phyloP scores from a whole-genome alignment of 2,329 filamentous ascomycete genomes.

The Diaporthe batatas region DNA sequence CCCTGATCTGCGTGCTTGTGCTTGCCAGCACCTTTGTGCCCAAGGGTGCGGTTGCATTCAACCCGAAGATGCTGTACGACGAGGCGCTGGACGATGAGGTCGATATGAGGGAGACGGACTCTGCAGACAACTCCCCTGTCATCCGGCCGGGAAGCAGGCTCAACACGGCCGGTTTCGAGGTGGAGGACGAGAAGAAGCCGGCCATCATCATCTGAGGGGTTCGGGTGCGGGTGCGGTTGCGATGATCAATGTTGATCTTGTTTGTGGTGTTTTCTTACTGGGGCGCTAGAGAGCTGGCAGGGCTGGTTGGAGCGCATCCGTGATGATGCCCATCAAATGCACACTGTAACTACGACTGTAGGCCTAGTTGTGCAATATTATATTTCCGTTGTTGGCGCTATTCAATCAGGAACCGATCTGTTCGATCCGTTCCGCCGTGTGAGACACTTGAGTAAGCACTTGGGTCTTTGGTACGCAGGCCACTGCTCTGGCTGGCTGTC shows the following conservation, averaged over 20 bases:
- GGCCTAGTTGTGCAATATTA: not conserved
- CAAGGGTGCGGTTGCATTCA: constrained; percentile 57
- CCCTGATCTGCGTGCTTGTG: constrained; percentile 57
- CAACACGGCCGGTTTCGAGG: not conserved
- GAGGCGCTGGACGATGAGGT: constrained; percentile 50
- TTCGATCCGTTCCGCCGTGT: constrained; percentile 20
- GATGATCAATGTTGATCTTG: not conserved
- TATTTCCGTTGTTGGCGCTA: not conserved
- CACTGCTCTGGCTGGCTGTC: no score
- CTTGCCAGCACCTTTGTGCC: constrained; percentile 61
- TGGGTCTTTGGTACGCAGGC: not conserved
- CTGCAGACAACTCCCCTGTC: not conserved
- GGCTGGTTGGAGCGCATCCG: constrained; percentile 8
- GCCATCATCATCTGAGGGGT: not conserved
- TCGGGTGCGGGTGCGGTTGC: not conserved
- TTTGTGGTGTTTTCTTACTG: not conserved
- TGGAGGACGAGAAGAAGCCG: constrained; percentile 11
- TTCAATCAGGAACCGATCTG: constrained; percentile 19
- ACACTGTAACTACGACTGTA: not conserved
- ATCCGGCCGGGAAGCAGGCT: constrained; percentile 16
- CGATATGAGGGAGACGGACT: not conserved
- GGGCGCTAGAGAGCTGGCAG: not conserved
- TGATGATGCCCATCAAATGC: not conserved
- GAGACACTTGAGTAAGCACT: constrained; percentile 10
- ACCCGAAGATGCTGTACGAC: constrained; percentile 58